Percentiles rank a stretch among this genome's conserved stretches.
These are phyloP conservation scores for Piloderma croceum DNA, from an alignment of 768 basidiomycete species.

Conservation along the genomic window DNA sequence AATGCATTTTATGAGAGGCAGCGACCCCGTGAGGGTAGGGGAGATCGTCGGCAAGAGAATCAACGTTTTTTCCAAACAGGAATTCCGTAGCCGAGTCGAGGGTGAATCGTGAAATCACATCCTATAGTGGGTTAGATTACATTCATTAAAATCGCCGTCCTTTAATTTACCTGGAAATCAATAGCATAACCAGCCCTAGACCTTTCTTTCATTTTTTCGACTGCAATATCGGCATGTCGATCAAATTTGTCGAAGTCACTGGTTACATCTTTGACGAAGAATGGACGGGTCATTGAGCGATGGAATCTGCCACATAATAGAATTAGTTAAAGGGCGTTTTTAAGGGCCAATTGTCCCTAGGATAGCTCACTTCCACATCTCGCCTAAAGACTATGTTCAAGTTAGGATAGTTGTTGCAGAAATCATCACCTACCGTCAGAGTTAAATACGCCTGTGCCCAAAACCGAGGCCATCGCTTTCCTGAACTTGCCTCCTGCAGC, in stretches of 20 bases:
- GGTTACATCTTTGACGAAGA: constrained; percentile 59
- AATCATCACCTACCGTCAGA: too few relatives aligned
- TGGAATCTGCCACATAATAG: constrained; percentile 42
- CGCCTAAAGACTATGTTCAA: constrained; percentile 33
- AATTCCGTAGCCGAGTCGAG: constrained; percentile 57
- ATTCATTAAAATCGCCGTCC: neutral
- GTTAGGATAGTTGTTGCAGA: constrained; percentile 1
- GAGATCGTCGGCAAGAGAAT: constrained; percentile 41
- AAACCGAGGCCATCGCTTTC: constrained; percentile 30
- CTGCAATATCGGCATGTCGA: constrained; percentile 43
- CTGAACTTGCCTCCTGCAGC: too few relatives aligned
- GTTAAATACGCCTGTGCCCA: constrained; percentile 58
- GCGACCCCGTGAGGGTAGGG: constrained; percentile 36
- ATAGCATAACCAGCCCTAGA: constrained; percentile 43
- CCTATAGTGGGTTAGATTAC: constrained; percentile 26
- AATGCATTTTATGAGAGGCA: constrained; percentile 35
- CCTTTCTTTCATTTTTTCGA: constrained; percentile 39
- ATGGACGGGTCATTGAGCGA: constrained; percentile 62
- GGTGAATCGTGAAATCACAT: constrained; percentile 51
- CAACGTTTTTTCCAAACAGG: constrained; percentile 45
- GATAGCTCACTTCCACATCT: constrained; percentile 58
- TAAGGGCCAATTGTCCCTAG: neutral
- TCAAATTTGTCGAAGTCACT: constrained; percentile 61
- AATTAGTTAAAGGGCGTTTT: neutral
- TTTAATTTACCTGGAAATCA: constrained; percentile 41